Base-by-base conservation (phyloP, 2,329 filamentous ascomycete species). In the Cryphonectria nitschkei region DNA sequence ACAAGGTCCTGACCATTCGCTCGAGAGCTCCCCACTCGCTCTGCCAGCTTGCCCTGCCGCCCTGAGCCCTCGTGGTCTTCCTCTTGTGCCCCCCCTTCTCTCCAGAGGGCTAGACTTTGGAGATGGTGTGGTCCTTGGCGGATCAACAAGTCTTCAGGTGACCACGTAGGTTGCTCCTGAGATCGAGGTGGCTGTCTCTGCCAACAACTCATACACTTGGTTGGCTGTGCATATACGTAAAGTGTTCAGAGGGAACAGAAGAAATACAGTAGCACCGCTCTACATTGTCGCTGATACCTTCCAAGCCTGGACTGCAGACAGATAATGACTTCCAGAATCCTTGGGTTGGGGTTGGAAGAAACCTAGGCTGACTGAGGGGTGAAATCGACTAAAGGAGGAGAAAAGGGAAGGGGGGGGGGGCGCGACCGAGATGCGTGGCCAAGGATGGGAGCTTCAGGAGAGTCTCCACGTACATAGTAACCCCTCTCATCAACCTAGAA, bases 1-100 rank as follows among this genome's bases (percentile, higher is more conserved):
- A 68, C 58, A 56, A 61, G 54, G 65, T 37, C 22, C 14, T 61
- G 37, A 22, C 54, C n/a, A 22, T 54, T 5, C 43, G 56, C 16
- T 50, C 41, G 5, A 37, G 63, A 65, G 63, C 63, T 65, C n/a
- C 41, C 66, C 37, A 43, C 58, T 43, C 60, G 16, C 46, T 64
- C 46, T 43, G 46, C 67, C 67, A 68, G 67, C 67, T 62, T 64
- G 54, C 43, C 66, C 56, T 62, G 58, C 66, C 52, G 66, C 66
- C 56, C 58, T 50, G 66, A 29, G 43, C 39, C 66, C 67, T 63
- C 67, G 67, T 68, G 67, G 67, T 54, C 34, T 22, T 54, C 9
- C 66, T 39, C 32, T 62, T 52, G 39, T 29, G 14, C 37, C 58
- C 19, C 29, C 56, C 37, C 29, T 39, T n/a, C 43, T 54, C 64